Percentiles rank a stretch among this genome's conserved stretches.
Evolutionary conservation across 2,329 filamentous ascomycete species (phyloP).

Genomic region (Verruconis gallopava): DNA sequence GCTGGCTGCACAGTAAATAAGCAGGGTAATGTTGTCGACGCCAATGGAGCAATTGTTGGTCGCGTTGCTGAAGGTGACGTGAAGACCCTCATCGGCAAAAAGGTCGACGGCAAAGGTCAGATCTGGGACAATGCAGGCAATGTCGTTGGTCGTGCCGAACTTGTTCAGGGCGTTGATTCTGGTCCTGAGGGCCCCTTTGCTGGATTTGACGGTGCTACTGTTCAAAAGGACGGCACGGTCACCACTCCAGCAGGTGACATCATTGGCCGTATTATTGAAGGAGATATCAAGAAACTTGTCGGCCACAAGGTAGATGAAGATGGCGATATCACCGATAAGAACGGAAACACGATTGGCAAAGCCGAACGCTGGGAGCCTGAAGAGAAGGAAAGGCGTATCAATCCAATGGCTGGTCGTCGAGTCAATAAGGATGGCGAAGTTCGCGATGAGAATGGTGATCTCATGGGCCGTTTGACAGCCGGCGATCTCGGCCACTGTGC

Average conservation of each 20-base stretch:
- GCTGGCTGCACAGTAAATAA: conserved; percentile 52
- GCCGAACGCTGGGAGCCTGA: conserved; percentile 41
- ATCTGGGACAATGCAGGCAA: conserved; percentile 52
- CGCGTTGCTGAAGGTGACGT: conserved; percentile 45
- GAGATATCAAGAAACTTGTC: conserved; percentile 37
- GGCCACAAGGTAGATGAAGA: conserved; percentile 39
- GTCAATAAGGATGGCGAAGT: conserved; percentile 43
- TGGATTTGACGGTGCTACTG: conserved; percentile 43
- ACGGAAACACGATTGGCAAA: conserved; percentile 39
- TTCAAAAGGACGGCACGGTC: conserved; percentile 46
- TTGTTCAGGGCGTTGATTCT: conserved; percentile 38
- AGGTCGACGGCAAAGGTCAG: conserved; percentile 49
- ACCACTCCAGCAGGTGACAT: conserved; percentile 32
- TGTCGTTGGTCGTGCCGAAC: conserved; percentile 45
- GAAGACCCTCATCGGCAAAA: conserved; percentile 44
- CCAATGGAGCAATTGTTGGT: conserved; percentile 44
- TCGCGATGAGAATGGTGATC: conserved; percentile 37
- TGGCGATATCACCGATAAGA: conserved; percentile 40
- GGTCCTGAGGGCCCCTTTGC: conserved; percentile 45
- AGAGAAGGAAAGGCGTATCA: conserved; percentile 42
- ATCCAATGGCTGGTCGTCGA: conserved; percentile 44
- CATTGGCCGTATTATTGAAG: conserved; percentile 37
- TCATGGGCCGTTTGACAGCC: conserved; percentile 37
- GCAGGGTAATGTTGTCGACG: conserved; percentile 47
- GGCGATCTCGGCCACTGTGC: conserved; percentile 39